Evolutionary conservation across 1,284 basidiomycete genomes (phyloP).

Genomic region (Phellopilus nigrolimitatus): DNA sequence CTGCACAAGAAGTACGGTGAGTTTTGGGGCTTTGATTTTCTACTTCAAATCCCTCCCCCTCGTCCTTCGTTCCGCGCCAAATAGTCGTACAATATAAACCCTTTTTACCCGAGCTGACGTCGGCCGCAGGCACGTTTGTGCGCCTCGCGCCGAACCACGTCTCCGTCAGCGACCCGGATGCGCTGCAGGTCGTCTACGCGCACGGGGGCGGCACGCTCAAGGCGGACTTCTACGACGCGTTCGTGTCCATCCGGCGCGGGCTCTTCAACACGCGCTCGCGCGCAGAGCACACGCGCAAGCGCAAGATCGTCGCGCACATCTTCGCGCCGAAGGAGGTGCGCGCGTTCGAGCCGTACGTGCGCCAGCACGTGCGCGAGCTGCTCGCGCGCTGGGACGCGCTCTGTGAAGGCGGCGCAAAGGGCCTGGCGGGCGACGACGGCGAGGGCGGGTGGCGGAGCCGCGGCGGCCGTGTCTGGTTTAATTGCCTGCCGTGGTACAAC

Average conservation of each 20-base stretch:
- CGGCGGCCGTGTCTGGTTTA: slow-evolving; percentile 63
- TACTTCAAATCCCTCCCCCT: not conserved
- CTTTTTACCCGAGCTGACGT: too few species aligned
- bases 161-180: slow-evolving; percentile 76
- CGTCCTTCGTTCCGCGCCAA: too few species aligned
- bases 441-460: slow-evolving; percentile 61
- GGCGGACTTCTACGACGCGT: slow-evolving; percentile 78
- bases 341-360: slow-evolving; percentile 77
- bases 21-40: not conserved
- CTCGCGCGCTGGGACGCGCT: slow-evolving; percentile 80
- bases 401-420: slow-evolving; percentile 51
- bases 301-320: slow-evolving; percentile 85
- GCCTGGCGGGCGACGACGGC: slow-evolving; percentile 53
- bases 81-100: too few species aligned
- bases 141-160: slow-evolving; percentile 86
- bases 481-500: slow-evolving; percentile 71
- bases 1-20: slow-evolving; percentile 75
- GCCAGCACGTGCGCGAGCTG: slow-evolving; percentile 55
- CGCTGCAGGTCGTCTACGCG: slow-evolving; percentile 70
- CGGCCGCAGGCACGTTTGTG: slow-evolving; percentile 78
- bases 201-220: slow-evolving; percentile 79
- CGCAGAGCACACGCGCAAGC: slow-evolving; percentile 79
- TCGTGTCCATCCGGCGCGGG: slow-evolving; percentile 67
- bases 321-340: slow-evolving; percentile 82
- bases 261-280: slow-evolving; percentile 86